Percentiles rank a stretch among this genome's conserved stretches.
Evolutionary conservation across 2,329 filamentous ascomycete genomes (phyloP).

Genomic region (Phialocephala sp.): DNA sequence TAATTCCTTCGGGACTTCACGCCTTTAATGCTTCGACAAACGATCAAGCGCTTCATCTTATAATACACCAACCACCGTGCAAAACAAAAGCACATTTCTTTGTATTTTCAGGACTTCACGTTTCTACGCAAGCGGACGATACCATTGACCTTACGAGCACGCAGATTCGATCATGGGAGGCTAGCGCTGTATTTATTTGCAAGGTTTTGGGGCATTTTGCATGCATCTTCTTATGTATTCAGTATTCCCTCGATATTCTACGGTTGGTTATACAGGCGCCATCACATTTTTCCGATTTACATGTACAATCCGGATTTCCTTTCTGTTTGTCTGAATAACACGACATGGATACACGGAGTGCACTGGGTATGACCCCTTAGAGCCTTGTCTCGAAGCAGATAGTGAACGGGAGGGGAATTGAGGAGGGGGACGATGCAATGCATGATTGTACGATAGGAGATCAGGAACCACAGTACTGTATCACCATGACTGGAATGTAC

Average conservation of each 20-base stretch:
- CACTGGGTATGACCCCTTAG: neutral
- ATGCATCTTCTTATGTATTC: neutral
- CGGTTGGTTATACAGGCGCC: constrained; percentile 4
- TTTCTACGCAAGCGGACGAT: constrained; percentile 25
- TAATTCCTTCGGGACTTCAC: constrained; percentile 1
- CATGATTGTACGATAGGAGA: constrained; percentile 14
- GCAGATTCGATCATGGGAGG: constrained; percentile 22
- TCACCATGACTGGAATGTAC: constrained; percentile 5
- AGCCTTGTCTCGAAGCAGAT: neutral
- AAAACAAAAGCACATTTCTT: constrained; percentile 13
- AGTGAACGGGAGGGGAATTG: constrained; percentile 1
- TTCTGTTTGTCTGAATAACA: neutral
- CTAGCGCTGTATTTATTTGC: constrained; percentile 24
- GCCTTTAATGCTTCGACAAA: constrained; percentile 4
- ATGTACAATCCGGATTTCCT: constrained; percentile 1
- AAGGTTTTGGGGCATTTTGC: constrained; percentile 7
- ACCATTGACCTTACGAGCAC: constrained; percentile 26
- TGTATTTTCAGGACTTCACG: constrained; percentile 18
- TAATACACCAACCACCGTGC: constrained; percentile 8
- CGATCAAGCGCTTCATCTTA: neutral
- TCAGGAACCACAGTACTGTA: constrained; percentile 12
- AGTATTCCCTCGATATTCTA: neutral
- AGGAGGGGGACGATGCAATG: neutral
- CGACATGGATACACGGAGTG: neutral
- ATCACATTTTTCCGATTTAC: constrained; percentile 3